Percentiles rank a stretch among this genome's conserved stretches.
Conservation (phyloP, 1,284 basidiomycete species). For the Microbotryomycetes sp. region DNA sequence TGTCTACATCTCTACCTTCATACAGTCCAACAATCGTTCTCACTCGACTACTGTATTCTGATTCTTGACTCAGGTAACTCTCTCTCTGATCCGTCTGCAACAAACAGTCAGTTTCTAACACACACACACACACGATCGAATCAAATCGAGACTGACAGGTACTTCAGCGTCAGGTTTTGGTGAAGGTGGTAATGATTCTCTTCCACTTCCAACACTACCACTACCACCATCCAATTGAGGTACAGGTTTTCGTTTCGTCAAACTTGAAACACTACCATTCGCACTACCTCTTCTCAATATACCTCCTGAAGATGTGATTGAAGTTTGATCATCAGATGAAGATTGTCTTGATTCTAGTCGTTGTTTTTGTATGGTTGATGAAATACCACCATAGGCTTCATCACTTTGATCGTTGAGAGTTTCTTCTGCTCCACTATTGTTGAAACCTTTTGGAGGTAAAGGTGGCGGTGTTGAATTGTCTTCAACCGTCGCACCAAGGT, state of each 20-base stretch:
- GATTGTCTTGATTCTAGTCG: too few relatives aligned
- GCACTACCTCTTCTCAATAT: neutral
- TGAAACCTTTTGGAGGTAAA: neutral
- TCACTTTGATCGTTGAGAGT: neutral
- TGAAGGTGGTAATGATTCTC: constrained; percentile 16
- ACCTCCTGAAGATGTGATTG: too few relatives aligned
- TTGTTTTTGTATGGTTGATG: too few relatives aligned
- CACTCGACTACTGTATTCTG: constrained; percentile 12
- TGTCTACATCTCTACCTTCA: constrained; percentile 2
- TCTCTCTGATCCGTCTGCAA: neutral
- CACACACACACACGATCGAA: constrained; percentile 1
- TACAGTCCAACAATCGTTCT: constrained; percentile 23
- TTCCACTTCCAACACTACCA: neutral
- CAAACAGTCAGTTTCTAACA: neutral
- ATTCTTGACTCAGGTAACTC: constrained; percentile 10
- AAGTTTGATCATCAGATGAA: too few relatives aligned
- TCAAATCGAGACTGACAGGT: constrained; percentile 7
- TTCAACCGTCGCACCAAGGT: too few relatives aligned
- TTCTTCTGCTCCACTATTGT: neutral
- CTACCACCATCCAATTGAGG: neutral
- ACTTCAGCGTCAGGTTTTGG: constrained; percentile 22
- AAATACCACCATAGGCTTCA: neutral
- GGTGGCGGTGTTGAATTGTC: neutral
- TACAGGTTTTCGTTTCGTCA: neutral
- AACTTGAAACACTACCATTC: neutral